These are phyloP conservation scores for Alternaria ethzedia DNA, from an alignment of 2,329 filamentous ascomycete genomes.

Conservation along the genomic window DNA sequence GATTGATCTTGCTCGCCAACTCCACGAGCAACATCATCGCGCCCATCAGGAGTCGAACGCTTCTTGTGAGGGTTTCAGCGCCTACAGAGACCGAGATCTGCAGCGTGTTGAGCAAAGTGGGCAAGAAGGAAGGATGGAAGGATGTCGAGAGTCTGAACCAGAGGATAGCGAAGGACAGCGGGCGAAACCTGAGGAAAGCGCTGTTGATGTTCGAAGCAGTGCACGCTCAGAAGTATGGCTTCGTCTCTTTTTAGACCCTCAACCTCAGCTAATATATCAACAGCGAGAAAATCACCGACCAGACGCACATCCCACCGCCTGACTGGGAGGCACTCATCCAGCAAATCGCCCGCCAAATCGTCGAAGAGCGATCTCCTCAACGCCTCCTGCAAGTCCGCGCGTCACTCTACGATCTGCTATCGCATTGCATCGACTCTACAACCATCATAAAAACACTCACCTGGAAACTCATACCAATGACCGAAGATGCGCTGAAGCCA, in stretches of 20 bases:
- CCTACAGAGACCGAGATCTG: slow-evolving; percentile 87
- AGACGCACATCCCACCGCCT: slow-evolving; percentile 87
- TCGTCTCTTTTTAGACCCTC: background rate
- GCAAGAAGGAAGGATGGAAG: slow-evolving; percentile 85
- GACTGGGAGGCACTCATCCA: slow-evolving; percentile 95
- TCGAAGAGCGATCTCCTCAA: slow-evolving; percentile 89
- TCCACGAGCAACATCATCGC: slow-evolving; percentile 98
- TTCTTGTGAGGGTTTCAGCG: slow-evolving; percentile 89
- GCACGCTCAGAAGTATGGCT: slow-evolving; percentile 88
- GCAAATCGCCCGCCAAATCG: slow-evolving; percentile 90
- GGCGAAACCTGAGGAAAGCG: slow-evolving; percentile 86
- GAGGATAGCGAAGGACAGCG: slow-evolving; percentile 88
- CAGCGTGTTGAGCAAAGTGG: slow-evolving; percentile 70
- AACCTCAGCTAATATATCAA: slow-evolving; percentile 13
- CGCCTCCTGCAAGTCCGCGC: slow-evolving; percentile 86
- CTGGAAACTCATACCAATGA: slow-evolving; percentile 85
- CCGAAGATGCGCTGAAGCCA: slow-evolving; percentile 87
- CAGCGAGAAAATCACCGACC: slow-evolving; percentile 89
- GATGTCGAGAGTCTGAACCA: slow-evolving; percentile 76
- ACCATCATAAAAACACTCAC: slow-evolving; percentile 94
- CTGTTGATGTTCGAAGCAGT: slow-evolving; percentile 97
- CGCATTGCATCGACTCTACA: slow-evolving; percentile 95
- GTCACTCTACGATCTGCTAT: slow-evolving; percentile 95
- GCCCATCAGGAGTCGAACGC: slow-evolving; percentile 90
- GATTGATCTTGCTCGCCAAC: slow-evolving; percentile 90